Base-by-base conservation (phyloP, 2,329 filamentous ascomycete genomes). In the Calonectria montana region DNA sequence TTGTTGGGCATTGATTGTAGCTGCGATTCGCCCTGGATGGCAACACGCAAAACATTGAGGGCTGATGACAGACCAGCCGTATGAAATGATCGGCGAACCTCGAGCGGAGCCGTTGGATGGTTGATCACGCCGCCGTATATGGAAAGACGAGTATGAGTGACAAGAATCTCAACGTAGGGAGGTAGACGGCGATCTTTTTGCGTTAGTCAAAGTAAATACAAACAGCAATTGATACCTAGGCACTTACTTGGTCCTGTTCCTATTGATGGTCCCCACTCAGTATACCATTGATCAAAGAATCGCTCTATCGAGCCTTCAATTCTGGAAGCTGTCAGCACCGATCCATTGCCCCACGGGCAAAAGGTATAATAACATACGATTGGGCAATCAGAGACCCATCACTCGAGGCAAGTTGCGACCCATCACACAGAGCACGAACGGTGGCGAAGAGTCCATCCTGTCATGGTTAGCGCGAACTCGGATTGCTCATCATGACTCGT, bases 1-100 rank as follows among this genome's bases (percentile, higher is more conserved):
- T 94, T 94, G 81, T 94, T 94, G 0, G 93, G 93, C 92, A 94
- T 94, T 0, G 92, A 94, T 67, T 91, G 91, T 0, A 94, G 86
- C 72, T 92, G 89, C 0, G 87, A 85, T 78, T 94, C 93, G 39
- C 92, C 92, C 80, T 94, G 92, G 7, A 94, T 93, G 0, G 92
- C 92, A 2, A 91, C 91, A 25, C 93, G 90, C 86, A 94, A 89
- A 5, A 94, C 93, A 70, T 94, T 94, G n/a, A 94, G 82, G 0
- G 93, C 92, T 0, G 92, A 93, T 0, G 92, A 93, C 0, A 94
- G 86, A 1, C 92, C 91, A 0, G 92, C 93, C 0, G 92, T 91
- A 47, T 92, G 90, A 82, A 94, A 94, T 80, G 93, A 94, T 37
- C 92, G 90, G 27, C 93, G 92, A 0, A 94, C 92, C 79, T 93